phyloP scores from a whole-genome alignment of 768 basidiomycete genomes.

The Suillus bovinus region DNA sequence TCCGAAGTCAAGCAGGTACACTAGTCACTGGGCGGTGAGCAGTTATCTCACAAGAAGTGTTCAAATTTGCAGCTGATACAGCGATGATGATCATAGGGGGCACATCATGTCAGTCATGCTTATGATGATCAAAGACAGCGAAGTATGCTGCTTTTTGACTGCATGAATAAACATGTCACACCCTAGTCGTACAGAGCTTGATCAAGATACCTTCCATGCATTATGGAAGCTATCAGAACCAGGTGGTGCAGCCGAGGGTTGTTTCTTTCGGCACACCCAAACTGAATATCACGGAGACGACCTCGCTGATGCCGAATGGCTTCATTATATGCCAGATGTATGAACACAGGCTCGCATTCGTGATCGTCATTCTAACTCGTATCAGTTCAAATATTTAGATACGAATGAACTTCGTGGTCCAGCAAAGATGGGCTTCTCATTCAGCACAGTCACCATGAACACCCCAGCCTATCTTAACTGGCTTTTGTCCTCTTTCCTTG shows the following conservation, averaged over 20 bases:
- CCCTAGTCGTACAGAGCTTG: constrained; percentile 47
- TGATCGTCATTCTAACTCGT: constrained; percentile 8
- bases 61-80: not conserved
- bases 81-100: constrained; percentile 51
- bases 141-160: constrained; percentile 38
- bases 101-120: constrained; percentile 70
- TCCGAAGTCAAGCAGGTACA: constrained; percentile 70
- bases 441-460: constrained; percentile 72
- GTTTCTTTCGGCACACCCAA: constrained; percentile 64
- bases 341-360: constrained; percentile 20
- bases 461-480: constrained; percentile 62
- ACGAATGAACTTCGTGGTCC: constrained; percentile 40
- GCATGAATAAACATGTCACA: not conserved
- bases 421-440: constrained; percentile 51
- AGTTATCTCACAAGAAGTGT: not conserved
- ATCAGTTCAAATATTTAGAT: constrained; percentile 39
- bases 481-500: constrained; percentile 57
- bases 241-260: constrained; percentile 52
- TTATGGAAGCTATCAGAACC: constrained; percentile 75
- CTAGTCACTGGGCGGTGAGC: constrained; percentile 81
- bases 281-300: constrained; percentile 56
- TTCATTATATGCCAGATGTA: constrained; percentile 59
- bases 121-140: constrained; percentile 53
- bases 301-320: constrained; percentile 29
- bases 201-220: constrained; percentile 69